These are phyloP conservation scores for Houttuynia cordata DNA, from an alignment of 164 flowering plant genomes.

Conservation along the genomic window DNA sequence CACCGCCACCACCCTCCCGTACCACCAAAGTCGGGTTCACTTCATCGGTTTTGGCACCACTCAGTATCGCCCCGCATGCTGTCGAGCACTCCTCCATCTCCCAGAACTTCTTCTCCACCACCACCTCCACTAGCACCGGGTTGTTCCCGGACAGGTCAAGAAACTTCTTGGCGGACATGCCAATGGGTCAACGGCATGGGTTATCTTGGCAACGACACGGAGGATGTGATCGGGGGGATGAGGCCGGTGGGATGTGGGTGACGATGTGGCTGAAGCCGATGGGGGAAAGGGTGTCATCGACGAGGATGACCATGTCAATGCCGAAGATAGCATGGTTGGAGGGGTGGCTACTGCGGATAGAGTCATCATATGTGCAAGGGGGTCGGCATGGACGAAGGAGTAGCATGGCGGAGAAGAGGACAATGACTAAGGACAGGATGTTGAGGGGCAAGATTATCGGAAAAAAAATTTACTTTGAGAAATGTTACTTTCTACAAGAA, in stretches of 20 bases:
- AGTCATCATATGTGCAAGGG: conserved; percentile 89
- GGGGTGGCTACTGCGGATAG: conserved; percentile 63
- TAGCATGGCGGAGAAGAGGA: too few species aligned
- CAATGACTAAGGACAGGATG: too few species aligned
- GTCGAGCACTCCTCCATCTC: conserved; percentile 88
- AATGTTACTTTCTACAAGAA: too few species aligned
- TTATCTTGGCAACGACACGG: conserved; percentile 73
- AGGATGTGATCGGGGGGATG: conserved; percentile 60
- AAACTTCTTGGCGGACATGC: conserved; percentile 93
- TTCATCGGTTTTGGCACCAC: conserved; percentile 68
- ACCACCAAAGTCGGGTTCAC: conserved; percentile 48
- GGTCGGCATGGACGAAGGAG: conserved; percentile 82
- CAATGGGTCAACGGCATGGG: conserved; percentile 81
- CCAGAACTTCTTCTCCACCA: conserved; percentile 84
- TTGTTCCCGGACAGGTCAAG: conserved; percentile 44
- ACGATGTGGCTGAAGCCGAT: conserved; percentile 87
- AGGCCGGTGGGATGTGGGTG: conserved; percentile 48
- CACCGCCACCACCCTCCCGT: conserved; percentile 85
- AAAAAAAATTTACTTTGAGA: too few species aligned
- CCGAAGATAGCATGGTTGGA: conserved; percentile 79
- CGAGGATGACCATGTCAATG: conserved; percentile 85
- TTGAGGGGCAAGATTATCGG: too few species aligned
- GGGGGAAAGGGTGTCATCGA: conserved; percentile 92
- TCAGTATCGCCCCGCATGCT: conserved; percentile 75
- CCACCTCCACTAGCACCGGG: conserved; percentile 38